Percentiles rank a stretch among this genome's conserved stretches.
Conservation (phyloP, 768 basidiomycete species). For the Leccinum ochraceum region DNA sequence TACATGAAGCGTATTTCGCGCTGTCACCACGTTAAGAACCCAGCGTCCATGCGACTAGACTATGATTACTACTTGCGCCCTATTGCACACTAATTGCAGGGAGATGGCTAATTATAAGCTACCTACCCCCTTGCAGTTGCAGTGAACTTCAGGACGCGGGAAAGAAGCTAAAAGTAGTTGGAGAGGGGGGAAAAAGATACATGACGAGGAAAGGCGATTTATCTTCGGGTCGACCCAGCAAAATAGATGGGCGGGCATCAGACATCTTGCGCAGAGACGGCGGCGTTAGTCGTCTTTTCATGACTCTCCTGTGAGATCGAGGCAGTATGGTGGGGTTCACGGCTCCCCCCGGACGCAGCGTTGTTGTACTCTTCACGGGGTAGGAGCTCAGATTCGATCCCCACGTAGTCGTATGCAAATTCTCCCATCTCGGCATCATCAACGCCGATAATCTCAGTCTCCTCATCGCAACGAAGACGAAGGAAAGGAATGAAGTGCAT, state of each 20-base stretch:
- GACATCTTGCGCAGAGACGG: not conserved
- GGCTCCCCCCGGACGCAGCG: conserved; percentile 30
- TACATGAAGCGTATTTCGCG: not conserved
- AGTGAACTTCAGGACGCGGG: not conserved
- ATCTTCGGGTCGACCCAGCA: no score
- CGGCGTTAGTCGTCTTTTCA: conserved; percentile 21
- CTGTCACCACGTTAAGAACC: not conserved
- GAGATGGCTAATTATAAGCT: not conserved
- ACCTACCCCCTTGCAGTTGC: not conserved
- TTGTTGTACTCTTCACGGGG: conserved; percentile 34
- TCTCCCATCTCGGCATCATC: conserved; percentile 92
- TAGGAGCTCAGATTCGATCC: conserved; percentile 55
- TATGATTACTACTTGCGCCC: not conserved
- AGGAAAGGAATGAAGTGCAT: conserved; percentile 88
- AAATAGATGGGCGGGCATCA: not conserved
- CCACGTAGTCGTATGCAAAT: conserved; percentile 86
- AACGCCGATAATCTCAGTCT: conserved; percentile 78
- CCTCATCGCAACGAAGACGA: conserved; percentile 64
- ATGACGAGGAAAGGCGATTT: not conserved
- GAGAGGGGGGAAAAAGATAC: not conserved
- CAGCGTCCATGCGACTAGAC: not conserved
- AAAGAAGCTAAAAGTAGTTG: not conserved
- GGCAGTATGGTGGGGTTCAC: conserved; percentile 36
- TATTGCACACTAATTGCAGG: not conserved
- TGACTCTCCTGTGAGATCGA: conserved; percentile 30